phyloP scores from a whole-genome alignment of 768 basidiomycete genomes.

The Mycena pura region DNA sequence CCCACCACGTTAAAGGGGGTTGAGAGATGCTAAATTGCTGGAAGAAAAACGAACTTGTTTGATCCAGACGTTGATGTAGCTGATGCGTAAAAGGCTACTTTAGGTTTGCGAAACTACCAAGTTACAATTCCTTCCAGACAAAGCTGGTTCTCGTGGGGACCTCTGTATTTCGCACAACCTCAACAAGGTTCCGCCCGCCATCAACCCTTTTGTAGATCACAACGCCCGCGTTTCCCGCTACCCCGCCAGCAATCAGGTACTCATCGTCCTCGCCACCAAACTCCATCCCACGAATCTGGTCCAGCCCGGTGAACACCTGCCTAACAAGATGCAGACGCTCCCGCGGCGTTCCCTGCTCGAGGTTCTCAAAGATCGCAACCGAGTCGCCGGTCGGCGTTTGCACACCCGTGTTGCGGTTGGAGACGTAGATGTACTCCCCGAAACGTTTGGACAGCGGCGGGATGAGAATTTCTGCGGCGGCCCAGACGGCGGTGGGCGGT shows the following conservation, averaged over 20 bases:
- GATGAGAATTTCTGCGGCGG: constrained; percentile 55
- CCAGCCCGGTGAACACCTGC: constrained; percentile 56
- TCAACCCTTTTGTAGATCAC: constrained; percentile 62
- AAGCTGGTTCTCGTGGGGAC: constrained; percentile 60
- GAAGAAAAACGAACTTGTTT: too few species aligned
- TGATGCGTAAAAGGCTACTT: too few species aligned
- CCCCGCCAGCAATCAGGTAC: constrained; percentile 62
- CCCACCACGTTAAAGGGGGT: too few species aligned
- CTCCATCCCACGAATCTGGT: constrained; percentile 57
- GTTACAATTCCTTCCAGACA: too few species aligned
- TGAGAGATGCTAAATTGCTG: too few species aligned
- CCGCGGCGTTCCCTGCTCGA: constrained; percentile 40
- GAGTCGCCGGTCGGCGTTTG: constrained; percentile 50
- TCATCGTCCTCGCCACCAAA: constrained; percentile 50
- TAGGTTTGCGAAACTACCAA: too few species aligned
- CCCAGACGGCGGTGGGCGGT: constrained; percentile 44
- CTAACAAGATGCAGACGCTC: constrained; percentile 45
- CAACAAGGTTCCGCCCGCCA: constrained; percentile 55
- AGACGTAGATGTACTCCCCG: constrained; percentile 50
- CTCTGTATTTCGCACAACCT: constrained; percentile 60
- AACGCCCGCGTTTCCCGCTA: constrained; percentile 60
- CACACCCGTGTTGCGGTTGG: constrained; percentile 53
- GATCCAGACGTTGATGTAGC: too few species aligned
- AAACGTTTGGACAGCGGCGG: constrained; percentile 41
- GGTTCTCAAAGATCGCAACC: constrained; percentile 56